phyloP scores from a whole-genome alignment of 441 rosid genomes.

The Corymbia citriodora region DNA sequence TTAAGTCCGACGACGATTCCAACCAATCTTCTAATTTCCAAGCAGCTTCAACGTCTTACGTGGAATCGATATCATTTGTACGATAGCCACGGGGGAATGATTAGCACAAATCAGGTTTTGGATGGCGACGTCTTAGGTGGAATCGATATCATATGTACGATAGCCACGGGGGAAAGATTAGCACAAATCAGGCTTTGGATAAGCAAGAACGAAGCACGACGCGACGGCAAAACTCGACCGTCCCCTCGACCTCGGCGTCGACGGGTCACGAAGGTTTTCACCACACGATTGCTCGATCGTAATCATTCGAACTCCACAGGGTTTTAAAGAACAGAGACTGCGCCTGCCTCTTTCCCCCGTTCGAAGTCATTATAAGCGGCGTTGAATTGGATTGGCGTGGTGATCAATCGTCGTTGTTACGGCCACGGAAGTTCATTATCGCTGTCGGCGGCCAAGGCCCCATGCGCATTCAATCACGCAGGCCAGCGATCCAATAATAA shows the following conservation, averaged over 20 bases:
- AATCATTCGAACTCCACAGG: background rate
- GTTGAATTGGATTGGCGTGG: background rate
- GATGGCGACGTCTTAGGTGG: background rate
- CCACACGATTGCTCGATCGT: background rate
- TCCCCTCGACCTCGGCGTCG: background rate
- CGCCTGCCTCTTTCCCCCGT: background rate
- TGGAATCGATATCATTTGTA: background rate
- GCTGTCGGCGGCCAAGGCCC: background rate
- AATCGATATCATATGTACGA: background rate
- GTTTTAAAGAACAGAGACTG: background rate
- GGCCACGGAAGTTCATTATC: background rate
- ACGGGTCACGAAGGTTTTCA: background rate
- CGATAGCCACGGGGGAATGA: too few species aligned
- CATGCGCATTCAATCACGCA: background rate
- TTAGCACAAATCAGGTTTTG: too few species aligned
- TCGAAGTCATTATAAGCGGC: background rate
- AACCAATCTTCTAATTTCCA: background rate
- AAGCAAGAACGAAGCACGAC: background rate
- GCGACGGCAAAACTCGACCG: background rate
- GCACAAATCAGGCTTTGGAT: background rate
- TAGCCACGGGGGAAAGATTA: background rate
- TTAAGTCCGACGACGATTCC: background rate
- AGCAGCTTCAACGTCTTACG: background rate
- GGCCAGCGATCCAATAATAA: background rate
- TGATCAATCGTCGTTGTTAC: background rate